Evolutionary conservation across 352 stramenopile species (phyloP).

Genomic region (Thalassiosira mediterranea): DNA sequence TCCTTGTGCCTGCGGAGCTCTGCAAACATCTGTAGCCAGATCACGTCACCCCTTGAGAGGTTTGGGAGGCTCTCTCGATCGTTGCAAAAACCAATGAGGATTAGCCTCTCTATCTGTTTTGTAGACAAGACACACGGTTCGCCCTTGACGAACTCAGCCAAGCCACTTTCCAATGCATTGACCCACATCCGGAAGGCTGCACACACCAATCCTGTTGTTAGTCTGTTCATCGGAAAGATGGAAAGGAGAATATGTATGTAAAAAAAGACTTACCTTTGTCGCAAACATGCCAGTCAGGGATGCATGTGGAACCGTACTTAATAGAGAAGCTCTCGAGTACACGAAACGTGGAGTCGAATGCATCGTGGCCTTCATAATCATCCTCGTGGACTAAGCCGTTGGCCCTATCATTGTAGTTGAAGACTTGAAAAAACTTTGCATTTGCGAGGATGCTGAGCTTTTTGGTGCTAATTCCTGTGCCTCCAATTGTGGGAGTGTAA

Average conservation of each 20-base stretch:
- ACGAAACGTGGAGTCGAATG: conserved; percentile 36
- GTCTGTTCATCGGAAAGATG: too few species aligned
- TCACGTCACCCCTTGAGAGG: conserved; percentile 43
- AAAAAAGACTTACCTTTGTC: too few species aligned
- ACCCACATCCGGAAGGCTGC: conserved; percentile 32
- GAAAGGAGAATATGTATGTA: too few species aligned
- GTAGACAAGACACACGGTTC: conserved; percentile 40
- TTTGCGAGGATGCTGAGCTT: conserved; percentile 39
- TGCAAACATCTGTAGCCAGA: conserved; percentile 44
- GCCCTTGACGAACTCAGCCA: conserved; percentile 33
- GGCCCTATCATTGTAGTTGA: conserved; percentile 41
- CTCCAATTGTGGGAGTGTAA: conserved; percentile 27
- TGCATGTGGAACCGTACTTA: conserved; percentile 43
- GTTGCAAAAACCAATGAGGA: conserved; percentile 51
- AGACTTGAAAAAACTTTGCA: conserved; percentile 36
- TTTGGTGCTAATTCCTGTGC: conserved; percentile 31
- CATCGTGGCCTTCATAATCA: conserved; percentile 40
- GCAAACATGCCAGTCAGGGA: conserved; percentile 38
- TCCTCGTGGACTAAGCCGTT: conserved; percentile 31
- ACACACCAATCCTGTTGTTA: too few species aligned
- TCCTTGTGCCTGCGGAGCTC: conserved; percentile 42
- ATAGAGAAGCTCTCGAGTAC: conserved; percentile 42
- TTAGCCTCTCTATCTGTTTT: conserved; percentile 51
- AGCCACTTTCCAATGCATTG: conserved; percentile 22
- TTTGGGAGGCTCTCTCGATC: conserved; percentile 44